Conservation (phyloP, 306 rosid species). For the Lotus japonicus region DNA sequence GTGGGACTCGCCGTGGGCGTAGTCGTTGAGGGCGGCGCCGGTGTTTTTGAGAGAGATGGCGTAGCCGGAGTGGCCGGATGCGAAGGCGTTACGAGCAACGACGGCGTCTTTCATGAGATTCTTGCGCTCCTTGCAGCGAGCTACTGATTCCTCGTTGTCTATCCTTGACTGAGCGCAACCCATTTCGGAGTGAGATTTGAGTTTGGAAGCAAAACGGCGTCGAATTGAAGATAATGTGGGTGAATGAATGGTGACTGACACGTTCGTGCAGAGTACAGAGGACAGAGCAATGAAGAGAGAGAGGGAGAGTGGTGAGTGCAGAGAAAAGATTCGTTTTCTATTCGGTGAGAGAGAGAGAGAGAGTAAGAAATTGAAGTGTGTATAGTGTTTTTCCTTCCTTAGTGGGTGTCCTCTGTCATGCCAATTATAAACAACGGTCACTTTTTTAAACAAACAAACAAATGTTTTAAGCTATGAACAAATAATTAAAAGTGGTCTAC, state of each 20-base stretch:
- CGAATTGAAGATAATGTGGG: background rate
- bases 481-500: too few relatives aligned
- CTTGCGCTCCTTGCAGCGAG: conserved; percentile 68
- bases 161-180: conserved; percentile 85
- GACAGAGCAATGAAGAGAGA: background rate
- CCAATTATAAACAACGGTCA: conserved; percentile 57
- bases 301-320: background rate
- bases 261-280: background rate
- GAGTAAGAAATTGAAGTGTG: background rate
- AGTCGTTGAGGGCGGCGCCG: conserved; percentile 84
- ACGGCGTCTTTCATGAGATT: conserved; percentile 69
- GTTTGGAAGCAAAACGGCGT: conserved; percentile 9
- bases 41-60: conserved; percentile 61
- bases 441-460: conserved; percentile 7
- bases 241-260: too few relatives aligned
- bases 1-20: conserved; percentile 66
- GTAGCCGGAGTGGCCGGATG: conserved; percentile 79
- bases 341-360: too few relatives aligned
- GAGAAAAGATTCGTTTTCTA: conserved; percentile 6
- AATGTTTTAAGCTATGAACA: too few relatives aligned
- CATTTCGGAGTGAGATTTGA: conserved; percentile 27
- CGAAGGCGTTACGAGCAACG: conserved; percentile 70
- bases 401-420: conserved; percentile 6
- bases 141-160: conserved; percentile 80
- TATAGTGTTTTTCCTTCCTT: conserved; percentile 17